A percentile compares a stretch with the other conserved stretches of the same genome.
These are phyloP conservation scores for Lactifluus volemus DNA, from an alignment of 768 basidiomycete species.

Conservation along the genomic window DNA sequence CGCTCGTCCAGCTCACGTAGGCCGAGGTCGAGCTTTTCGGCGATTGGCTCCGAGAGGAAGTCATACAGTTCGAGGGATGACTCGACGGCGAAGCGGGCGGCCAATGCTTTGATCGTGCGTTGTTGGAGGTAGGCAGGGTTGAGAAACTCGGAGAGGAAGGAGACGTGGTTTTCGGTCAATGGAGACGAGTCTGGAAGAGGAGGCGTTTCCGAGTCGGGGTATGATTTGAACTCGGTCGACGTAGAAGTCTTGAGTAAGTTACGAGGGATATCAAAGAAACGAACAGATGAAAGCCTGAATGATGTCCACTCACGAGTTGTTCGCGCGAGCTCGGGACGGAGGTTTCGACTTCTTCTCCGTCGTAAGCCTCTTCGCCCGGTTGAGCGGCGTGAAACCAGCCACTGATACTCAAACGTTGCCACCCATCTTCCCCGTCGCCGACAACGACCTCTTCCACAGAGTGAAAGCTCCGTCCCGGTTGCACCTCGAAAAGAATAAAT, in stretches of 20 bases:
- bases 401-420: conserved; percentile 77
- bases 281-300: conserved; percentile 18
- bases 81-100: conserved; percentile 73
- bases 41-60: conserved; percentile 68
- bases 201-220: conserved; percentile 34
- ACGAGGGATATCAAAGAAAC: too few relatives aligned
- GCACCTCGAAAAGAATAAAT: conserved; percentile 84
- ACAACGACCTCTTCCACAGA: conserved; percentile 96
- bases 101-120: conserved; percentile 71
- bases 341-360: conserved; percentile 34
- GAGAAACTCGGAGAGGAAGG: conserved; percentile 77
- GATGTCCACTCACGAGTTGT: conserved; percentile 89
- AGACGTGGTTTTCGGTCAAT: conserved; percentile 49
- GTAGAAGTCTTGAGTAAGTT: conserved; percentile 42
- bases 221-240: conserved; percentile 47
- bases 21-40: conserved; percentile 53
- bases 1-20: conserved; percentile 53
- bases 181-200: conserved; percentile 38
- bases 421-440: conserved; percentile 58
- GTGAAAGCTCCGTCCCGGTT: conserved; percentile 92
- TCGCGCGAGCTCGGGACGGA: conserved; percentile 73
- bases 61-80: conserved; percentile 84
- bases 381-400: conserved; percentile 97
- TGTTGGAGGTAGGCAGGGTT: conserved; percentile 86
- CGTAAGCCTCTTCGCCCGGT: conserved; percentile 84